Evolutionary conservation across 768 basidiomycete genomes (phyloP), one percentile per base, ranked within the genome.

Genomic region (Galerina marginata): DNA sequence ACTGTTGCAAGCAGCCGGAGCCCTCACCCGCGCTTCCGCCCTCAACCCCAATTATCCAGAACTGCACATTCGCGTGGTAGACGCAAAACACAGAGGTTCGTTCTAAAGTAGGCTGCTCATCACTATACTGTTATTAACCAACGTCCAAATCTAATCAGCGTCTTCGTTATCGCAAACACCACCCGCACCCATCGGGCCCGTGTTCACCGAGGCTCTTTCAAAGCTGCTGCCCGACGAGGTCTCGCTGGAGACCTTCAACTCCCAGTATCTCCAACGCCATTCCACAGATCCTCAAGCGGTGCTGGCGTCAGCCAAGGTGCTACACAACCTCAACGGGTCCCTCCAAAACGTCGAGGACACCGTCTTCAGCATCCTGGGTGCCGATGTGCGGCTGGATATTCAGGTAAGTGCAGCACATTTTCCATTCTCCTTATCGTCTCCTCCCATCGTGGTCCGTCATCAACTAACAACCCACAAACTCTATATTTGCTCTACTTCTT

Each of bases 1-100:
- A 72, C 86, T 88, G 60, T 75, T 96, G 38, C 92, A 93, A 66
- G 95, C 95, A 0, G 72, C 86, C 3, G 81, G 81, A 64, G 91
- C 91, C 0, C 81, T 98, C 4, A 78, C 77, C 10, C 77, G 74
- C 4, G 92, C 89, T 0, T 77, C 78, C 15, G 68, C 76, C 3
- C 63, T 93, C 10, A 80, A 86, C 54, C 62, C 83, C 0, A 75
- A 85, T 14, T 70, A 88, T 58, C 84, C 94, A 0, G 85, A 88
- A 54, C 74, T 96, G 20, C 93, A 96, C 67, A 64, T 87, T 15
- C 86, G 93, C 37, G 72, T 89, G 42, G 79, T 90, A 4, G 83
- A 94, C 67, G 80, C 93, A 71, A 80, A 83, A 26, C 77, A 76
- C 63, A 74, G 73, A 68, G 79, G 90, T 91, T 60, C 36, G 81